A percentile compares a stretch with the other conserved stretches of the same genome.
These are phyloP conservation scores for Saccharomycopsis amapae DNA, from an alignment of 805 yeast genomes.

Conservation along the genomic window DNA sequence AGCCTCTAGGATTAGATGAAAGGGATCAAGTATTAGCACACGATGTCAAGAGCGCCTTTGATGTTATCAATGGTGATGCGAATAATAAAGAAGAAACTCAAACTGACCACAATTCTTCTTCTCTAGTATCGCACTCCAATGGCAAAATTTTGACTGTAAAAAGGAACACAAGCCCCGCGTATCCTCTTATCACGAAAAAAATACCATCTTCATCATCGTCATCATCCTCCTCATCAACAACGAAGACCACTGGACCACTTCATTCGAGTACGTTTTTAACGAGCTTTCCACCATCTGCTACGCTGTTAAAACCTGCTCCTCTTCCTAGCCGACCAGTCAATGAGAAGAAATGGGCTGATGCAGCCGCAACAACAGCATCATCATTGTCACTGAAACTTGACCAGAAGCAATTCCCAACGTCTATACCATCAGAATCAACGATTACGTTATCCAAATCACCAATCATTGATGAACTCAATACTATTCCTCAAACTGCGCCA, in stretches of 20 bases:
- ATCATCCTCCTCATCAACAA: neutral
- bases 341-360: slow-evolving; percentile 49
- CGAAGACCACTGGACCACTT: neutral
- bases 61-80: too few species aligned
- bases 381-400: too few species aligned
- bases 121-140: neutral
- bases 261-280: too few species aligned
- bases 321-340: slow-evolving; percentile 48
- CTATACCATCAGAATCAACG: too few species aligned
- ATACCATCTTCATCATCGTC: neutral
- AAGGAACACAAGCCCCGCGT: slow-evolving; percentile 3
- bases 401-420: too few species aligned
- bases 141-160: neutral
- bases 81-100: too few species aligned
- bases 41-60: slow-evolving; percentile 15
- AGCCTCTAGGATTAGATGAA: slow-evolving; percentile 67
- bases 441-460: too few species aligned
- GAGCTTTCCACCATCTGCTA: slow-evolving; percentile 12
- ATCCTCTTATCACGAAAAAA: neutral
- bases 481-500: too few species aligned
- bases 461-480: too few species aligned
- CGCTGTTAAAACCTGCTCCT: slow-evolving; percentile 42
- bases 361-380: slow-evolving; percentile 37
- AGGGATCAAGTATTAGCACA: slow-evolving; percentile 16
- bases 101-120: too few species aligned